Conservation (phyloP, 2,329 filamentous ascomycete species). For the Fusarium luffae region DNA sequence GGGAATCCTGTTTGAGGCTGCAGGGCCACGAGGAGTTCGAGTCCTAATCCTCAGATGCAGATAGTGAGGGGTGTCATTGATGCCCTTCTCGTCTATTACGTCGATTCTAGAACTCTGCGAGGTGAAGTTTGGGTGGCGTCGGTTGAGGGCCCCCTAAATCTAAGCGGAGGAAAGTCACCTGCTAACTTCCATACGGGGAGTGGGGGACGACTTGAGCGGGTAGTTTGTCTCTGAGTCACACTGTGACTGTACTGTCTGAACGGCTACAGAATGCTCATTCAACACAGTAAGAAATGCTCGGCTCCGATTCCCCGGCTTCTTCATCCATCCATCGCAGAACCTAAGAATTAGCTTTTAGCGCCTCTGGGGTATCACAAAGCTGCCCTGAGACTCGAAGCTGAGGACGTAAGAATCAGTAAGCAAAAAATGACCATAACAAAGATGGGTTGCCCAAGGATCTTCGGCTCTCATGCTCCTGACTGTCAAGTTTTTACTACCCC, state of each 20-base stretch:
- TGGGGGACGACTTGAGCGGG: conserved; percentile 18
- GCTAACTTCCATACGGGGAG: conserved; percentile 8
- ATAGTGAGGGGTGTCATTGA: conserved; percentile 9
- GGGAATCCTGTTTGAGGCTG: conserved; percentile 27
- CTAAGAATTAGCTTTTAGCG: not conserved
- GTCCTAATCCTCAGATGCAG: not conserved
- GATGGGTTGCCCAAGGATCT: not conserved
- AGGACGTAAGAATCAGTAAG: not conserved
- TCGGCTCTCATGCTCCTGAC: not conserved
- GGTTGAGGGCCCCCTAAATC: conserved; percentile 16
- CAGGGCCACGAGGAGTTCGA: conserved; percentile 23
- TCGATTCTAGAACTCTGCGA: conserved; percentile 26
- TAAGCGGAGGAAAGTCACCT: conserved; percentile 32
- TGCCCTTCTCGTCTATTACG: not conserved
- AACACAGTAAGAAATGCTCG: conserved; percentile 10
- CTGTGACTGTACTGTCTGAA: not conserved
- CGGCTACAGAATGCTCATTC: rapidly evolving
- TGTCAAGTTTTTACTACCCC: not conserved
- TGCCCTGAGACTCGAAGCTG: not conserved
- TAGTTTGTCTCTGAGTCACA: not conserved
- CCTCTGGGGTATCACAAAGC: not conserved
- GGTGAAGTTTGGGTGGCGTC: conserved; percentile 23
- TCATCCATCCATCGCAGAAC: conserved; percentile 11
- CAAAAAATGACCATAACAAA: not conserved
- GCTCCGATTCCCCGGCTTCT: conserved; percentile 4